A percentile compares a stretch with the other conserved stretches of the same genome.
phyloP scores from a whole-genome alignment of 2,329 filamentous ascomycete genomes.

The Calonectria multiphialidica region DNA sequence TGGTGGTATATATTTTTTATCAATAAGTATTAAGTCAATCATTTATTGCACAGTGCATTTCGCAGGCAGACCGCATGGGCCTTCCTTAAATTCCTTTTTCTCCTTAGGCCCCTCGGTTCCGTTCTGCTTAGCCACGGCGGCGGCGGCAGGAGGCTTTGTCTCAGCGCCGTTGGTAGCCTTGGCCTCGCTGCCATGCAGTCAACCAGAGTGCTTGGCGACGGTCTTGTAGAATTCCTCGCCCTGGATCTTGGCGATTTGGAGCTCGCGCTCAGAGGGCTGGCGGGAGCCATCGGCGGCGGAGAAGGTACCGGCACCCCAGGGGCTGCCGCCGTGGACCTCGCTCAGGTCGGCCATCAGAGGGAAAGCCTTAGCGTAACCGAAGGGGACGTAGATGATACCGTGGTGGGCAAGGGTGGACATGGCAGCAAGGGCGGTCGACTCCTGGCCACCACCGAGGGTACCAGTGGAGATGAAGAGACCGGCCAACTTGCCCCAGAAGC shows the following conservation, averaged over 20 bases:
- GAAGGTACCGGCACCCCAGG: slow-evolving; percentile 97
- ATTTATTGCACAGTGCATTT: slow-evolving; percentile 78
- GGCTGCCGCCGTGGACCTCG: slow-evolving; percentile 87
- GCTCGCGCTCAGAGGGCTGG: slow-evolving; percentile 80
- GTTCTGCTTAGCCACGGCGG: slow-evolving; percentile 31
- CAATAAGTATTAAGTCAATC: slow-evolving; percentile 30
- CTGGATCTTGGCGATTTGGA: slow-evolving; percentile 84
- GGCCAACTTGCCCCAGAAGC: slow-evolving; percentile 88
- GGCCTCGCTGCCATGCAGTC: slow-evolving; percentile 77
- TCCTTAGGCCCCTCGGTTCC: slow-evolving; percentile 41
- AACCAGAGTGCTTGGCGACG: slow-evolving; percentile 78
- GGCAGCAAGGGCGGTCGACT: slow-evolving; percentile 83
- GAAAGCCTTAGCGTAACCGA: slow-evolving; percentile 90
- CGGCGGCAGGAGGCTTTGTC: slow-evolving; percentile 28
- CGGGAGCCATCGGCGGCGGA: slow-evolving; percentile 83
- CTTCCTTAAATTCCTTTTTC: slow-evolving; percentile 66
- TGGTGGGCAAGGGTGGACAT: slow-evolving; percentile 93
- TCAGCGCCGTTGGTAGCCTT: slow-evolving; percentile 36
- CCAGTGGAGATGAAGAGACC: slow-evolving; percentile 93
- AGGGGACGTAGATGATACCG: slow-evolving; percentile 95
- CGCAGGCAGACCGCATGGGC: slow-evolving; percentile 81
- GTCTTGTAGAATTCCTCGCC: slow-evolving; percentile 87
- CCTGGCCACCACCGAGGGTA: slow-evolving; percentile 89
- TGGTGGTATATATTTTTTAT: slow-evolving; percentile 31
- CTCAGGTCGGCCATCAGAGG: slow-evolving; percentile 74